phyloP scores from a whole-genome alignment of 208 protist species.

The Novymonas esmeraldas region DNA sequence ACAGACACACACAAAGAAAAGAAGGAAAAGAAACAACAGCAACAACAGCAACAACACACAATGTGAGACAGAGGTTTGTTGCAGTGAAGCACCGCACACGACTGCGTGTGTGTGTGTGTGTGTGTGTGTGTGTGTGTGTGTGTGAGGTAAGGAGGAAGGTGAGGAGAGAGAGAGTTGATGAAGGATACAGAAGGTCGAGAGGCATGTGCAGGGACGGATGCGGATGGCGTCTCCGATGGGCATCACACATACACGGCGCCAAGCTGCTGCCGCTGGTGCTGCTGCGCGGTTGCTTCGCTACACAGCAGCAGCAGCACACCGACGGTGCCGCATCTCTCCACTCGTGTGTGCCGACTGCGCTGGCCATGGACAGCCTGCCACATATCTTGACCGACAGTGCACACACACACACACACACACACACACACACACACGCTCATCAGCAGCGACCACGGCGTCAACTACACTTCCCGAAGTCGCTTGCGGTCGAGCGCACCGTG shows the following conservation, averaged over 20 bases:
- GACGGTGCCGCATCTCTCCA: no score
- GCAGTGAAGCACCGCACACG: no score
- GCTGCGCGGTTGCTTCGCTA: no score
- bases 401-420: background rate
- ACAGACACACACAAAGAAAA: background rate
- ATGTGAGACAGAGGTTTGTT: no score
- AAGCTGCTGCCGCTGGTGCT: no score
- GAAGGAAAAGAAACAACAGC: background rate
- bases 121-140: background rate
- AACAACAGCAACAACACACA: background rate
- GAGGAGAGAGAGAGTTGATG: background rate
- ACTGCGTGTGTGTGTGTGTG: background rate
- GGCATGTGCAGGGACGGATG: no score
- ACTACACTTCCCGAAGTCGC: constrained; percentile 7
- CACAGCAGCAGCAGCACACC: no score
- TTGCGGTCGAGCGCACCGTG: constrained; percentile 14
- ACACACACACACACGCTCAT: background rate
- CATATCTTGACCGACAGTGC: background rate
- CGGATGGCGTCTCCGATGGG: no score
- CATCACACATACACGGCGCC: no score
- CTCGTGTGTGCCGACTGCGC: no score
- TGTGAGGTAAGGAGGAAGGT: background rate
- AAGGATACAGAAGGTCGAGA: background rate
- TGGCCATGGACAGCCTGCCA: no score
- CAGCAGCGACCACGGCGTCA: background rate